Percentiles rank a stretch among this genome's conserved stretches.
Conservation (phyloP, 352 stramenopile genomes). For the Phytophthora tentaculata region DNA sequence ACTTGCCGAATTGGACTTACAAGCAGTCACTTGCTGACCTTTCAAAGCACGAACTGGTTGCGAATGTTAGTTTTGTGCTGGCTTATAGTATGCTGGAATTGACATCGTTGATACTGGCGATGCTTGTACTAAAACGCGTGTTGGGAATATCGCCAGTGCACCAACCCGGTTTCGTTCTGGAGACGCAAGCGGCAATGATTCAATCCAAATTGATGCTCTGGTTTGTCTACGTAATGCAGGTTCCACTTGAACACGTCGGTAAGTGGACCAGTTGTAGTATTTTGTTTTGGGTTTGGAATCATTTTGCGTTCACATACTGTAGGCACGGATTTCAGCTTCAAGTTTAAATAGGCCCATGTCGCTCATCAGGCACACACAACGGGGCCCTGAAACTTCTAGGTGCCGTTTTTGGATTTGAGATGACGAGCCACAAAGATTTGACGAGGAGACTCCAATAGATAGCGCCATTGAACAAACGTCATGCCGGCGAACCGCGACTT, state of each 20-base stretch:
- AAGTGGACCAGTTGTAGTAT: background rate
- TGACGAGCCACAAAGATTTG: too few relatives aligned
- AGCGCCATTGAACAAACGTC: background rate
- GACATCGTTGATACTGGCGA: constrained; percentile 12
- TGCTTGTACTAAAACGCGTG: constrained; percentile 18
- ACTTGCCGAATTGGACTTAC: background rate
- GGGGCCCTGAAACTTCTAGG: too few relatives aligned
- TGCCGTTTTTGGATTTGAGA: too few relatives aligned
- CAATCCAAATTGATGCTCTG: constrained; percentile 39
- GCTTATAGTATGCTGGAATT: constrained; percentile 23
- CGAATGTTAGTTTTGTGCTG: background rate
- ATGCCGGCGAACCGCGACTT: constrained; percentile 60
- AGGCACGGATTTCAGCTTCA: constrained; percentile 29
- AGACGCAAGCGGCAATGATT: constrained; percentile 27
- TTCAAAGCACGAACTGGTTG: background rate
- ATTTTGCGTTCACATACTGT: background rate
- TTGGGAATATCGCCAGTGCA: constrained; percentile 25
- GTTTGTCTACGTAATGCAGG: constrained; percentile 28
- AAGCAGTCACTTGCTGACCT: background rate
- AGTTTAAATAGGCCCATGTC: constrained; percentile 5
- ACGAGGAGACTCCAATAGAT: too few relatives aligned
- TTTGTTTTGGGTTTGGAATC: background rate
- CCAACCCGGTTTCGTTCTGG: constrained; percentile 41
- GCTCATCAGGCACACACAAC: too few relatives aligned
- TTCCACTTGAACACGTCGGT: constrained; percentile 36